These are phyloP conservation scores for Steccherinum ochraceum DNA, from an alignment of 768 basidiomycete genomes.

Conservation along the genomic window DNA sequence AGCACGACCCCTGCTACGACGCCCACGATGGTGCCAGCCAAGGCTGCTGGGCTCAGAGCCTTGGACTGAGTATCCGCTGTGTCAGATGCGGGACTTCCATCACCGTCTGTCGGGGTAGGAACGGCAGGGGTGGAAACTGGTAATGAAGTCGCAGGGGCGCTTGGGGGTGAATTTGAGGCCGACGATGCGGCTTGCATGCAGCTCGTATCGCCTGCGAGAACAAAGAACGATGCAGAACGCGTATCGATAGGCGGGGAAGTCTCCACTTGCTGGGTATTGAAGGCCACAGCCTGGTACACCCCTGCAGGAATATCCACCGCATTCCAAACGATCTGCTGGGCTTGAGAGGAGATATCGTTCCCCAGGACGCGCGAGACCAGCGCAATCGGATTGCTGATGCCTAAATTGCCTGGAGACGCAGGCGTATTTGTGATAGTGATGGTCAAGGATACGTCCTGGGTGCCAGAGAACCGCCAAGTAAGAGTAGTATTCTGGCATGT, in stretches of 20 bases:
- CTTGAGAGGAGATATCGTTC: conserved; percentile 15
- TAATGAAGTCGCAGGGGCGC: neutral
- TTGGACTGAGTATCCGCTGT: neutral
- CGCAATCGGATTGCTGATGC: neutral
- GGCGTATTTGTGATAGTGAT: conserved; percentile 16
- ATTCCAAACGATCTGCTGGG: neutral
- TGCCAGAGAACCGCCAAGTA: conserved; percentile 19
- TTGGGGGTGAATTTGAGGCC: neutral
- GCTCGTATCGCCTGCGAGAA: neutral
- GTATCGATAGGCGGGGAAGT: neutral
- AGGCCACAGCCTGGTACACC: neutral
- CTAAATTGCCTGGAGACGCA: conserved; percentile 6
- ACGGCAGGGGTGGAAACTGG: neutral
- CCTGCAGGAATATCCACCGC: neutral
- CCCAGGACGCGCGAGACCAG: conserved; percentile 21
- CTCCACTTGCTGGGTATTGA: conserved; percentile 1
- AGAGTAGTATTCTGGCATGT: conserved; percentile 22
- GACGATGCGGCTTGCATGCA: neutral
- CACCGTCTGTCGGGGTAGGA: too few relatives aligned
- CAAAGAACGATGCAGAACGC: neutral
- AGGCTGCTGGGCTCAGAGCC: conserved; percentile 11
- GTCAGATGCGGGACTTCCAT: neutral
- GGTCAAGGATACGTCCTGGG: conserved; percentile 15
- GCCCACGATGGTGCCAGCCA: conserved; percentile 23
- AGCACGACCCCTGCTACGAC: conserved; percentile 15